Conservation (phyloP, 1,284 basidiomycete genomes). For the Pulveroboletus sp. region DNA sequence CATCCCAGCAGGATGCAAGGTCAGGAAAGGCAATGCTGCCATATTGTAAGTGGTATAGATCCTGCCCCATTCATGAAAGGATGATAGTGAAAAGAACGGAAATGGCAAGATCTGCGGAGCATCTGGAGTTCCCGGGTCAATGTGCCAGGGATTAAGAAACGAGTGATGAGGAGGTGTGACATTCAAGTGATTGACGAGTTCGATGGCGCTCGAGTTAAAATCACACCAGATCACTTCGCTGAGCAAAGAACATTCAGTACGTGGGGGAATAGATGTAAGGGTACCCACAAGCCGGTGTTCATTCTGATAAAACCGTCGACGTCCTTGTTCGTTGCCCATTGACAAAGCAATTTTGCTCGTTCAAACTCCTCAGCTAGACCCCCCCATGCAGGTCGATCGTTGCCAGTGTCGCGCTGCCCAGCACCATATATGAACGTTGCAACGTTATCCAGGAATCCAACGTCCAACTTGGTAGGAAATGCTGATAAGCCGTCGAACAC, state of each 20-base stretch:
- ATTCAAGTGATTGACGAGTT: constrained; percentile 7
- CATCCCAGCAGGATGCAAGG: constrained; percentile 6
- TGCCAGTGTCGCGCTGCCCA: constrained; percentile 1
- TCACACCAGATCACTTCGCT: constrained; percentile 7
- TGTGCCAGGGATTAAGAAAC: background rate
- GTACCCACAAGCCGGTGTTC: constrained; percentile 7
- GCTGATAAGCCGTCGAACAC: constrained; percentile 3
- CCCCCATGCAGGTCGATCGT: background rate
- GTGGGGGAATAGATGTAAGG: background rate
- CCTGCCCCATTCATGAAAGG: constrained; percentile 8
- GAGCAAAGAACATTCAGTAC: background rate
- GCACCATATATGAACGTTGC: constrained; percentile 4
- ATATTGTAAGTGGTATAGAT: constrained; percentile 3
- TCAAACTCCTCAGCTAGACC: background rate
- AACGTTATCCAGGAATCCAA: background rate
- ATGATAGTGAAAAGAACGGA: constrained; percentile 5
- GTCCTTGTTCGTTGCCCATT: background rate
- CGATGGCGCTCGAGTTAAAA: constrained; percentile 5
- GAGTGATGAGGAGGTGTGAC: constrained; percentile 2
- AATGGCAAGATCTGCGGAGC: constrained; percentile 1
- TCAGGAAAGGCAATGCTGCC: constrained; percentile 1
- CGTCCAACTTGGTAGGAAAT: background rate
- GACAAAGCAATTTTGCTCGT: constrained; percentile 2
- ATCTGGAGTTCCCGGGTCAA: constrained; percentile 5
- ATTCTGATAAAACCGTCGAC: constrained; percentile 7